Evolutionary conservation across 371 early-diverging fungal genomes (phyloP).

Genomic region (Choanephora cucurbitarum): DNA sequence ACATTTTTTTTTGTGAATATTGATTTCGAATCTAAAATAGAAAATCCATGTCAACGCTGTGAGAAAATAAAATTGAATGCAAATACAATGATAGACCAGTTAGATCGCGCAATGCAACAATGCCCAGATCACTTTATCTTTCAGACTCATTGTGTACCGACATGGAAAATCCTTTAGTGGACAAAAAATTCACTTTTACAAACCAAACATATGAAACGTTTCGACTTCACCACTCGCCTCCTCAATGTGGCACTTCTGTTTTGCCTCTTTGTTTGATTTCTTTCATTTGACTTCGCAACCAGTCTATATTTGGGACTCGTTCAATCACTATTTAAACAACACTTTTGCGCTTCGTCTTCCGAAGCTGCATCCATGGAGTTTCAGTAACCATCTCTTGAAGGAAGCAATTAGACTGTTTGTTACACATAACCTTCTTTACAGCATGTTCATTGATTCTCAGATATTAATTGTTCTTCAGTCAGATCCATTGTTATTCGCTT

Average conservation of each 20-base stretch:
- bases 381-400: conserved; percentile 4
- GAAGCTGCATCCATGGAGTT: neutral
- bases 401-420: conserved; percentile 18
- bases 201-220: conserved; percentile 19
- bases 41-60: conserved; percentile 30
- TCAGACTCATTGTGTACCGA: neutral
- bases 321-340: conserved; percentile 11
- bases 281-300: conserved; percentile 36
- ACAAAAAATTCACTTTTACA: conserved; percentile 13
- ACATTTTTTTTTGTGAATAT: neutral
- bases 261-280: conserved; percentile 40
- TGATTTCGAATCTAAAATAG: conserved; percentile 4
- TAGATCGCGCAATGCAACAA: conserved; percentile 6
- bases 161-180: neutral
- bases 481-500: neutral
- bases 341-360: neutral
- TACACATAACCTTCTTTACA: conserved; percentile 36
- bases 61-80: conserved; percentile 21
- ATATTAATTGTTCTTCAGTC: conserved; percentile 7
- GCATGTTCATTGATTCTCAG: conserved; percentile 27
- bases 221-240: neutral
- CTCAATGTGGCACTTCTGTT: conserved; percentile 20
- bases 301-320: conserved; percentile 24
- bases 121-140: too few relatives aligned
- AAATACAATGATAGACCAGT: conserved; percentile 21